Evolutionary conservation across 2,329 filamentous ascomycete species (phyloP), one percentile per base, ranked within the genome.

Genomic region (Arthroderma sp.): DNA sequence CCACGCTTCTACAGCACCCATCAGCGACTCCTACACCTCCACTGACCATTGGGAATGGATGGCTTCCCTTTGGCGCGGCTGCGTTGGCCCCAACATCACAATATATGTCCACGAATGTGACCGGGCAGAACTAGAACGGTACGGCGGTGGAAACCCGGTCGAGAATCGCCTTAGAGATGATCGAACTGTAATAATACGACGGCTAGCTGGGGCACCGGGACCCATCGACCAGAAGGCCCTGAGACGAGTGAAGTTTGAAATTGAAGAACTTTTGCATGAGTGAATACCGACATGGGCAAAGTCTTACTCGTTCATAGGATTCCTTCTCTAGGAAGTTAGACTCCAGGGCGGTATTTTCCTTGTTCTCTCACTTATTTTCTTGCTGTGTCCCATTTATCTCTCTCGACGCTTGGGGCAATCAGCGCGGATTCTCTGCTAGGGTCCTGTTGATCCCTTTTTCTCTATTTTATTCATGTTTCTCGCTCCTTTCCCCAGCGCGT

Each of bases 21-120:
- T 93, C 52, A 68, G 73, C 11, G 87, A 94, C 58, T 71, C 74
- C 5, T 94, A 93, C 61, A 75, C 78, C 10, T 80, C 84, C 0
- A 74, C 83, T n/a, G 87, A 94, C 56, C 89, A 96, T 66, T 96
- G 89, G 87, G 84, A 93, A 62, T 96, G 89, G 89, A 86, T 91
- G 71, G 89, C 89, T 32, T 89, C 84, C 37, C 74, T 95, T 22
- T 96, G 89, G 89, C 80, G 88, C 6, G 86, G 86, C 6, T 83
- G 85, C 44, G 73, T 88, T 1, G 86, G 83, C 0, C 79, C 89
- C 0, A 89, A 96, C 49, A 62, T 70, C 42, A 70, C 67, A 0
- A 59, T 71, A 8, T 66, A 67, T 43, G 61, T 70, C 39, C 61
- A 63, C 4, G 63, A 68, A 33, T 62, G 62, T 40, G 58, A 61